Evolutionary conservation across 345 rosid species (phyloP).

Genomic region (Gossypium herbaceum): DNA sequence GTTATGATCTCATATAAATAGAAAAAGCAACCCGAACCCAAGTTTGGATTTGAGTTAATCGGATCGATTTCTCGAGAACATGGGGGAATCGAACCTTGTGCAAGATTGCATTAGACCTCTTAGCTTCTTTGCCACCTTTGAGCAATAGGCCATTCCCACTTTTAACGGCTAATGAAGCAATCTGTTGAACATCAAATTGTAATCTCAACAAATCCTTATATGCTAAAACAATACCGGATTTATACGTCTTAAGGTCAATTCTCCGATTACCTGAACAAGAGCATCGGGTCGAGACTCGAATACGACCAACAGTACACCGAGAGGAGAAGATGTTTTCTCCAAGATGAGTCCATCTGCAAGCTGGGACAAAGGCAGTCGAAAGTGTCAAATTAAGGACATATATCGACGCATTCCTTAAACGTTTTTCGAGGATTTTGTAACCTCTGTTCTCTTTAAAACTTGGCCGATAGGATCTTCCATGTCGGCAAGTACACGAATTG

Average conservation of each 20-base stretch:
- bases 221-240: background rate
- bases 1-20: no score
- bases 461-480: constrained; percentile 58
- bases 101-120: constrained; percentile 81
- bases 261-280: constrained; percentile 53
- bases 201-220: background rate
- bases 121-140: constrained; percentile 97
- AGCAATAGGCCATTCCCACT: constrained; percentile 91
- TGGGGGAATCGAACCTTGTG: constrained; percentile 44
- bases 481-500: constrained; percentile 47
- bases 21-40: no score
- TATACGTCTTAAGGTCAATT: background rate
- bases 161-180: constrained; percentile 62
- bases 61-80: no score
- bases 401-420: background rate
- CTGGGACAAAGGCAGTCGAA: constrained; percentile 27
- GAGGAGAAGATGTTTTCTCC: constrained; percentile 66
- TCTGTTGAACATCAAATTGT: constrained; percentile 29
- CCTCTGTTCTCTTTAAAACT: constrained; percentile 48
- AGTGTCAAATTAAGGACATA: background rate
- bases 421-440: constrained; percentile 12
- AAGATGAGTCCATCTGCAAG: constrained; percentile 64
- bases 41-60: no score
- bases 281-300: constrained; percentile 81
- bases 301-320: constrained; percentile 63